Evolutionary conservation across 2,329 filamentous ascomycete genomes (phyloP).

Genomic region (Cladobotryum mycophilum): DNA sequence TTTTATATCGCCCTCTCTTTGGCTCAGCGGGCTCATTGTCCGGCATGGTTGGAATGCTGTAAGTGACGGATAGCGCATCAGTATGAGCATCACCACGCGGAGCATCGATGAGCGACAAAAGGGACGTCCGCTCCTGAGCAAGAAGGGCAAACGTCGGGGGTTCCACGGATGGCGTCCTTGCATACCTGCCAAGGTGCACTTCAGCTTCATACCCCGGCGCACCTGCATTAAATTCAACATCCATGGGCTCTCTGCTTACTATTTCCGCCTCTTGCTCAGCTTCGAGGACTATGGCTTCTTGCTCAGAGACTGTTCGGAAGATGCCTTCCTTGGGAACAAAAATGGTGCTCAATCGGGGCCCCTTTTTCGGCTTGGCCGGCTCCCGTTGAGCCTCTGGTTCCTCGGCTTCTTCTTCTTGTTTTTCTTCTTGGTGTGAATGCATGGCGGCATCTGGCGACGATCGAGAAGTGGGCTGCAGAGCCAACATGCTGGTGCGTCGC

Average conservation of each 20-base stretch:
- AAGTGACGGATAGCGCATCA: constrained; percentile 32
- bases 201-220: constrained; percentile 13
- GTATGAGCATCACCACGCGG: constrained; percentile 36
- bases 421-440: constrained; percentile 14
- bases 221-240: constrained; percentile 11
- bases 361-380: constrained; percentile 24
- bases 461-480: constrained; percentile 14
- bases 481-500: constrained; percentile 12
- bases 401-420: constrained; percentile 20
- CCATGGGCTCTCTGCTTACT: constrained; percentile 13
- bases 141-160: constrained; percentile 53
- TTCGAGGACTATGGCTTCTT: constrained; percentile 42
- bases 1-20: constrained; percentile 3
- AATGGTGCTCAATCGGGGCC: constrained; percentile 45
- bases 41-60: constrained; percentile 34
- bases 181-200: constrained; percentile 36
- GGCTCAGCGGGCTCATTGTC: constrained; percentile 15
- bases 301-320: constrained; percentile 54
- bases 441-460: neutral
- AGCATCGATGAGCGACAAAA: constrained; percentile 55
- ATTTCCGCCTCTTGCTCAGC: constrained; percentile 22
- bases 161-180: constrained; percentile 56
- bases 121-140: constrained; percentile 48
- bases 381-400: constrained; percentile 16
- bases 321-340: constrained; percentile 58